These are phyloP conservation scores for Hypoxylon sp. DNA, from an alignment of 2,329 filamentous ascomycete genomes.

Conservation along the genomic window DNA sequence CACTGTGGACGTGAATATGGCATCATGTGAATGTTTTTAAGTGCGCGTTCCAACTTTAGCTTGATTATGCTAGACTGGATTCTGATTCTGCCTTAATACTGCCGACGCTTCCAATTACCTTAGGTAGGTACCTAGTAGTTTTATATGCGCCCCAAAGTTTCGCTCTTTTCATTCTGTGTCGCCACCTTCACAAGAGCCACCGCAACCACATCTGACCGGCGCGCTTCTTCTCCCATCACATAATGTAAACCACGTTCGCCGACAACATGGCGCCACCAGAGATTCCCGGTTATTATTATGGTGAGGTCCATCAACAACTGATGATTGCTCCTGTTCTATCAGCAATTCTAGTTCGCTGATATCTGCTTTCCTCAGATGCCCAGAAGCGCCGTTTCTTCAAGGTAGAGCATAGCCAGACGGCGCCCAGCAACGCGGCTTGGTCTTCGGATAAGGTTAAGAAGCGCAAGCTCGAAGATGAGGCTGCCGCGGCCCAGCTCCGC, in stretches of 20 bases:
- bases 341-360: background rate
- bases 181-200: background rate
- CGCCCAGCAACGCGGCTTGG: conserved; percentile 64
- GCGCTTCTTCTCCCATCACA: background rate
- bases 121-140: too few species aligned
- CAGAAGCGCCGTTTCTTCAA: conserved; percentile 77
- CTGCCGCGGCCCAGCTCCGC: conserved; percentile 47
- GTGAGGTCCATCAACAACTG: conserved; percentile 50
- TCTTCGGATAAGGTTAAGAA: conserved; percentile 70
- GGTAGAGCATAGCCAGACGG: conserved; percentile 69
- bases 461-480: conserved; percentile 61
- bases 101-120: background rate
- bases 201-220: background rate
- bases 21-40: too few species aligned
- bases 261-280: conserved; percentile 41
- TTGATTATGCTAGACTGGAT: background rate
- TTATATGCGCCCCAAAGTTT: too few species aligned
- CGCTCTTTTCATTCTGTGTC: background rate
- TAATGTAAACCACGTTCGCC: background rate
- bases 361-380: conserved; percentile 55
- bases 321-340: background rate
- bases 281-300: conserved; percentile 69
- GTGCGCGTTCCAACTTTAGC: background rate
- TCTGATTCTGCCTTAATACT: background rate
- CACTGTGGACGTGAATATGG: background rate